Evolutionary conservation across 2,329 filamentous ascomycete genomes (phyloP), one percentile per base, ranked within the genome.

Genomic region (Aspergillus sp.): DNA sequence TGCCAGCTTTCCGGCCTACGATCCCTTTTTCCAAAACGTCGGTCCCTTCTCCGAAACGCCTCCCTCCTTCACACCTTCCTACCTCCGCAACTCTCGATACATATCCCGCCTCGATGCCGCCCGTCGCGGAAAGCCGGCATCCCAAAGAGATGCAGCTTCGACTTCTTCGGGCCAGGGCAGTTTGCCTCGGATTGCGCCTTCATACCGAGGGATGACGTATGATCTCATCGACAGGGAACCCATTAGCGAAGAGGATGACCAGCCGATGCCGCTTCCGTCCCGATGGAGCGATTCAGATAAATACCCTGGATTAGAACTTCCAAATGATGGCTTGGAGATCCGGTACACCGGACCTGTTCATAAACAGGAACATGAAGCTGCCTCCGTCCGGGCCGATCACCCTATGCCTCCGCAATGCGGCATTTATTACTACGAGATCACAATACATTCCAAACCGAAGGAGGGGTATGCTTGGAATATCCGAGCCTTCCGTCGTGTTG

Each of bases 381-480:
- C 87, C 37, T 86, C 90, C 12, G 86, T 96, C 57, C 86, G 95
- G 56, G 86, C 93, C 27, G 89, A 99, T 73, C 82, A 92, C 71
- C 85, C 87, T 49, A 97, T 98, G 86, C 92, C 95, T 4, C 82
- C 86, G 37, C 89, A 96, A 69, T 95, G 90, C 64, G 95, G 95
- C 2, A 88, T 99, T 59, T 99, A 96, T 74, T 99, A 99, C 73
- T 99, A 87, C 70, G 95, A 99, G 68, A 80, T 87, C 34, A 84
- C 83, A 8, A 83, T 91, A 48, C 72, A 87, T 51, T 84, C 85
- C 7, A 86, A 87, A 67, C 84, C 84, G 51, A 87, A 88, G 69
- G 88, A 90, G 66, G 85, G 85, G 85, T 87, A 79, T 63, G 82
- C 54, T 50, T 17, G 34, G 34, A 49, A 19, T 22, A 27, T 54